These are phyloP conservation scores for Akanthomyces muscarius DNA, from an alignment of 2,329 filamentous ascomycete species.

Conservation along the genomic window DNA sequence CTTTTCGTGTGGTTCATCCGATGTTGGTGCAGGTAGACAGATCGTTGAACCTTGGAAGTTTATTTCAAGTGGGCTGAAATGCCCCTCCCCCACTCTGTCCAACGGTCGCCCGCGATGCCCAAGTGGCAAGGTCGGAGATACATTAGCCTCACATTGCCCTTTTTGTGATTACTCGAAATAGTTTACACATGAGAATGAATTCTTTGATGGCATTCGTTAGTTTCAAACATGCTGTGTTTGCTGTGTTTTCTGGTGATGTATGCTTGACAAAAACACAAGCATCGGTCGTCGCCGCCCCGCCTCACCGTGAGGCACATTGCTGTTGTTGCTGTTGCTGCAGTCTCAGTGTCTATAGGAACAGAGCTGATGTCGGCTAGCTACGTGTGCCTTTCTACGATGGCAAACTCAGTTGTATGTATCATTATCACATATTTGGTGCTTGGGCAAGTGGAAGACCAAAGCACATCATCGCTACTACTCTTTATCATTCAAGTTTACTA, in stretches of 20 bases:
- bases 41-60: constrained; percentile 7
- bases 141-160: background rate
- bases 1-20: background rate
- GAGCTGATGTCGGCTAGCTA: background rate
- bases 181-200: too few relatives aligned
- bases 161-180: too few relatives aligned
- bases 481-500: too few relatives aligned
- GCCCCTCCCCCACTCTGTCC: constrained; percentile 10
- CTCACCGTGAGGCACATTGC: constrained; percentile 23
- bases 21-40: background rate
- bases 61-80: background rate
- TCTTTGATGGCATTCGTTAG: too few relatives aligned
- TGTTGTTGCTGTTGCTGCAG: too few relatives aligned
- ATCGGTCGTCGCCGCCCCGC: constrained; percentile 29
- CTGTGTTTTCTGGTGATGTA: too few relatives aligned
- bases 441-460: too few relatives aligned
- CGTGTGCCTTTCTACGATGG: background rate
- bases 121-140: background rate
- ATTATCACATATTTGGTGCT: too few relatives aligned
- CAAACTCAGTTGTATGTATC: background rate
- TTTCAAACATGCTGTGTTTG: too few relatives aligned
- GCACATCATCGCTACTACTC: too few relatives aligned
- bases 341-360: background rate
- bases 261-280: constrained; percentile 23
- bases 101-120: background rate